Base-by-base conservation (phyloP, 768 basidiomycete species). In the Mycena haematopus region DNA sequence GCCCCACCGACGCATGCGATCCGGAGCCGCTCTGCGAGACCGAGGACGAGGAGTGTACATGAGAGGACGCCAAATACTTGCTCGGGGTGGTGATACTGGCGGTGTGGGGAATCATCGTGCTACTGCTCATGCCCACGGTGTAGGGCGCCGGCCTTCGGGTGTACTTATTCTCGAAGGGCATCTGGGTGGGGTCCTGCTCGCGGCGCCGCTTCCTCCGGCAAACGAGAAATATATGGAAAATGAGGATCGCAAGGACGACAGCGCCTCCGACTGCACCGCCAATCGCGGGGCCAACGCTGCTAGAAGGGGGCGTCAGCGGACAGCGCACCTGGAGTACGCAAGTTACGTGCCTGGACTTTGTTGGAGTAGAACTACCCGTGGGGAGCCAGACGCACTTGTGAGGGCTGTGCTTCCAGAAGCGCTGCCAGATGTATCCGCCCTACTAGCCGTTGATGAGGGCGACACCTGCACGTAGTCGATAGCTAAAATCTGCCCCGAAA, bases 221-320 rank as follows among this genome's bases (percentile, higher is more conserved):
- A 27, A 68, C 1, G 42, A 25, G 57, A 44, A 65, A 65, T 1
- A 52, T 35, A 0, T 62, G 14, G 19, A 65, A 35, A 14, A 22
- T 22, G 17, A 68, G 25, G 21, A 62, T 3, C 1, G 38, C 49
- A 3, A 68, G 35, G 29, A 60, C 42, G 11, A 33, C 33, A 25
- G 62, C 24, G 14, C 63, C 63, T 9, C 36, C 67, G 40, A 68
- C 17, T 5, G 50, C 63, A 6, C 56, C 60, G 3, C 63, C 67
- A 22, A 68, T 36, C 6, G 47, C 55, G 2, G 63, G 36, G 8
- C 57, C 63, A 25, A 57, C n/a, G 56, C 63, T 65, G 38, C 22
- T 46, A 14, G 6, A 38, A 15, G 3, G 27, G 19, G 11, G 1
- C 3, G 40, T 59, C 6, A 60, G 58, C 15, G 25, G 14, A 24